These are phyloP conservation scores for Trametes cinnabarina DNA, from an alignment of 768 basidiomycete genomes.

Conservation along the genomic window DNA sequence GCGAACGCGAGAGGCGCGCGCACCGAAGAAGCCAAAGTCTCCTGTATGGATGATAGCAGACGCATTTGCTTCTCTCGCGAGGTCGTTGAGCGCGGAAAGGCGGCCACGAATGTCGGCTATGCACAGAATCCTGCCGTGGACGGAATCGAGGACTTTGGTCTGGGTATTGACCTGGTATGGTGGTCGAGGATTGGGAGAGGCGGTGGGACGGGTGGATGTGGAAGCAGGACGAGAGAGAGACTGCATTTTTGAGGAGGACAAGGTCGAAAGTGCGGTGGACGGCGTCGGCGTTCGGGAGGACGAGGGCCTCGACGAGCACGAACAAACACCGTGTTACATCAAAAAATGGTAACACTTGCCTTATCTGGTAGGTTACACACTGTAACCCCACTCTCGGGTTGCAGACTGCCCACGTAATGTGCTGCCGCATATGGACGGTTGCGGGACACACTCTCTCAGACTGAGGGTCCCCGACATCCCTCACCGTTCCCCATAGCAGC, in stretches of 20 bases:
- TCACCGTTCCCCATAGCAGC: too few relatives aligned
- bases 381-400: neutral
- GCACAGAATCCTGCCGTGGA: constrained; percentile 87
- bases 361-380: neutral
- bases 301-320: neutral
- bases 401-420: neutral
- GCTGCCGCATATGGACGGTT: neutral
- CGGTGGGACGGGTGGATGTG: constrained; percentile 55
- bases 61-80: constrained; percentile 85
- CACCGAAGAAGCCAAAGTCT: constrained; percentile 98
- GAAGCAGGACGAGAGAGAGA: constrained; percentile 56
- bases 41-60: constrained; percentile 95
- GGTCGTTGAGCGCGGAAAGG: constrained; percentile 83
- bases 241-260: constrained; percentile 44
- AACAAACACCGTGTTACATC: constrained; percentile 1
- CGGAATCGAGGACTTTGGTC: constrained; percentile 75
- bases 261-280: neutral
- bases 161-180: constrained; percentile 63
- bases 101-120: constrained; percentile 92
- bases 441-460: neutral
- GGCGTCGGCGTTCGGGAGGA: neutral
- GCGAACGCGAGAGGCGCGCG: constrained; percentile 16
- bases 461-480: too few relatives aligned
- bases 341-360: constrained; percentile 4
- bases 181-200: constrained; percentile 52